These are phyloP conservation scores for Trapa bicornis DNA, from an alignment of 345 rosid genomes.

Conservation along the genomic window DNA sequence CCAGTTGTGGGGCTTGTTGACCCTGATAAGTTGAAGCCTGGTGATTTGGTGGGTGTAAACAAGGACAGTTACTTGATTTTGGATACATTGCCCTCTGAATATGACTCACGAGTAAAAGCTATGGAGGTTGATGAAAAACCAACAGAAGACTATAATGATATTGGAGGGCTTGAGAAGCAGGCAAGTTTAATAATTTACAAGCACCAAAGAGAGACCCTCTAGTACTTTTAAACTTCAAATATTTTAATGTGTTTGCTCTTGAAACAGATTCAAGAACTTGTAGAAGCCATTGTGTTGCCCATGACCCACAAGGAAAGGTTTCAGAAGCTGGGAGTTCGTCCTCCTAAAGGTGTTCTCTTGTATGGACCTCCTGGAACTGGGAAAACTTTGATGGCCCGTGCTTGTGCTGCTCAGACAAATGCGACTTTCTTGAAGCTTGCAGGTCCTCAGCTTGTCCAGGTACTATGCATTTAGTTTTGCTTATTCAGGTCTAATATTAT, in stretches of 20 bases:
- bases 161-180: conserved; percentile 98
- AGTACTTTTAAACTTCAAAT: no score
- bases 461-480: conserved; percentile 8
- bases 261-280: conserved; percentile 91
- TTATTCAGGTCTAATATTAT: neutral
- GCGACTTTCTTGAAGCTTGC: conserved; percentile 97
- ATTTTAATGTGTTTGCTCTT: neutral
- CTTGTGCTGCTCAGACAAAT: conserved; percentile 98
- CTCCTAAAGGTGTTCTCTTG: conserved; percentile 94
- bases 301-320: conserved; percentile 96
- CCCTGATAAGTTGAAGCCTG: conserved; percentile 92
- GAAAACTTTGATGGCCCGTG: conserved; percentile 97
- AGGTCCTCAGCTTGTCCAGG: conserved; percentile 99
- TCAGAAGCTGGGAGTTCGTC: conserved; percentile 87
- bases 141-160: conserved; percentile 94
- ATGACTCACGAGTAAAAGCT: conserved; percentile 94
- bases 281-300: conserved; percentile 96
- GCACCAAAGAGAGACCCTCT: no score
- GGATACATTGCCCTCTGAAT: conserved; percentile 93
- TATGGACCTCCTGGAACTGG: conserved; percentile 99
- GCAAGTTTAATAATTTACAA: conserved; percentile 12
- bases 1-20: conserved; percentile 98
- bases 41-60: conserved; percentile 96
- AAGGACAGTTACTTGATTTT: conserved; percentile 92
- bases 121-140: conserved; percentile 99